Evolutionary conservation across 2,329 filamentous ascomycete species (phyloP).

Genomic region (Penicillium sp.): DNA sequence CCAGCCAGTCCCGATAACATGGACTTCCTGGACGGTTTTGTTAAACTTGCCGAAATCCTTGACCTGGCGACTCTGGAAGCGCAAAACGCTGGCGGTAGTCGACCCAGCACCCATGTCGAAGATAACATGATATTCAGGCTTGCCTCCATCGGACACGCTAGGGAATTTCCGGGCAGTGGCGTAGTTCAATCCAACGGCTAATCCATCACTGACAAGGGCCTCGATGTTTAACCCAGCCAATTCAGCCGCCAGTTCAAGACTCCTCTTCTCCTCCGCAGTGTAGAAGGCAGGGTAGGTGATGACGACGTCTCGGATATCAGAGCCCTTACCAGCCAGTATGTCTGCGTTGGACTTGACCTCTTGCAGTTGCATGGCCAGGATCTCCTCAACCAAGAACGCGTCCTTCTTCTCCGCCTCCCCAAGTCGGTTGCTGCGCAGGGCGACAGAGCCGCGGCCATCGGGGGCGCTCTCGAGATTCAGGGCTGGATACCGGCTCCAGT

Average conservation of each 20-base stretch:
- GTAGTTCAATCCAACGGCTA: constrained; percentile 92
- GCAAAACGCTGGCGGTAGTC: constrained; percentile 80
- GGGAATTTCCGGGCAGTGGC: constrained; percentile 88
- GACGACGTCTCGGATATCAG: constrained; percentile 71
- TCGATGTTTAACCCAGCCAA: constrained; percentile 83
- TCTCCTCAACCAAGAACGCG: constrained; percentile 74
- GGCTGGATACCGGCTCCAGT: constrained; percentile 70
- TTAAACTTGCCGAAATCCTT: constrained; percentile 92
- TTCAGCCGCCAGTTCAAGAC: constrained; percentile 75
- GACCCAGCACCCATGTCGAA: constrained; percentile 98
- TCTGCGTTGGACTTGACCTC: constrained; percentile 88
- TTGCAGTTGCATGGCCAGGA: constrained; percentile 93
- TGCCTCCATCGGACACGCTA: constrained; percentile 71
- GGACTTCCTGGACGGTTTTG: constrained; percentile 95
- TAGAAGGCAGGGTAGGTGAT: constrained; percentile 89
- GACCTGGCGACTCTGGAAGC: constrained; percentile 80
- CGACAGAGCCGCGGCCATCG: constrained; percentile 60
- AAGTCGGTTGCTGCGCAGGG: constrained; percentile 73
- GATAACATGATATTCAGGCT: constrained; percentile 85
- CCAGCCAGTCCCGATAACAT: constrained; percentile 80
- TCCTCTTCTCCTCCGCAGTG: constrained; percentile 81
- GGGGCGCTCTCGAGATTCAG: constrained; percentile 58
- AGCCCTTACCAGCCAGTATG: constrained; percentile 68
- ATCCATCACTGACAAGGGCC: constrained; percentile 77
- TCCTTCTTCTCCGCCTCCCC: constrained; percentile 58